Evolutionary conservation across 139 green algal genomes (phyloP).

Genomic region (Dunaliella sp.): DNA sequence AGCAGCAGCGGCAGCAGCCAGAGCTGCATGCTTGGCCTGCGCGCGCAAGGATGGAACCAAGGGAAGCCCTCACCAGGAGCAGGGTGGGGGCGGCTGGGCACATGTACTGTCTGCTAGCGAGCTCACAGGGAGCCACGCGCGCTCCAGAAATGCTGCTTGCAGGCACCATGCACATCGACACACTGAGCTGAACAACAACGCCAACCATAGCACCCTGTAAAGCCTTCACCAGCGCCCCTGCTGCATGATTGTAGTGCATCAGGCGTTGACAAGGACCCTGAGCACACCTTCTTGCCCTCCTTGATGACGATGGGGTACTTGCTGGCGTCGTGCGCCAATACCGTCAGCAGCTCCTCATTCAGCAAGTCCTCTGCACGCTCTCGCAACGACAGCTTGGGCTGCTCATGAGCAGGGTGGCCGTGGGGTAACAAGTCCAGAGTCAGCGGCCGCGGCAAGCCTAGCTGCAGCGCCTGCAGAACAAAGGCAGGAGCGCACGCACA

Average conservation of each 20-base stretch:
- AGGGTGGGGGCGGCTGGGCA: too few relatives aligned
- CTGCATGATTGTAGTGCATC: too few relatives aligned
- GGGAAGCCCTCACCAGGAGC: too few relatives aligned
- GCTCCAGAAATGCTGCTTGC: too few relatives aligned
- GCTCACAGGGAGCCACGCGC: too few relatives aligned
- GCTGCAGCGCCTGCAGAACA: constrained; percentile 63
- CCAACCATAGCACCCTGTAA: too few relatives aligned
- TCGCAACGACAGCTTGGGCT: constrained; percentile 15
- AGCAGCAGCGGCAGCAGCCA: constrained; percentile 16
- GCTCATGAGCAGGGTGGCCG: constrained; percentile 21
- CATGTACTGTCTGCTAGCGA: too few relatives aligned
- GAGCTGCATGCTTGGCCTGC: constrained; percentile 11
- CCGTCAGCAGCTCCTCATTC: constrained; percentile 53
- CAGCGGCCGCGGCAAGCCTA: constrained; percentile 68
- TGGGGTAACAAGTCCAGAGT: constrained; percentile 37
- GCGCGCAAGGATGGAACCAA: too few relatives aligned
- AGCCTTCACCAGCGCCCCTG: too few relatives aligned
- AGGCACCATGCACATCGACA: too few relatives aligned
- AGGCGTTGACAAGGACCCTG: neutral
- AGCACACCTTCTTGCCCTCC: constrained; percentile 10
- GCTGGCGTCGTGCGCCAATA: constrained; percentile 69
- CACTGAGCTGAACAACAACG: too few relatives aligned
- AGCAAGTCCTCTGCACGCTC: constrained; percentile 77
- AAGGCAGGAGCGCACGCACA: too few relatives aligned
- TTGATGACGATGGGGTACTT: constrained; percentile 59